Evolutionary conservation across 805 yeast genomes (phyloP).

Genomic region (Candida germanica): DNA sequence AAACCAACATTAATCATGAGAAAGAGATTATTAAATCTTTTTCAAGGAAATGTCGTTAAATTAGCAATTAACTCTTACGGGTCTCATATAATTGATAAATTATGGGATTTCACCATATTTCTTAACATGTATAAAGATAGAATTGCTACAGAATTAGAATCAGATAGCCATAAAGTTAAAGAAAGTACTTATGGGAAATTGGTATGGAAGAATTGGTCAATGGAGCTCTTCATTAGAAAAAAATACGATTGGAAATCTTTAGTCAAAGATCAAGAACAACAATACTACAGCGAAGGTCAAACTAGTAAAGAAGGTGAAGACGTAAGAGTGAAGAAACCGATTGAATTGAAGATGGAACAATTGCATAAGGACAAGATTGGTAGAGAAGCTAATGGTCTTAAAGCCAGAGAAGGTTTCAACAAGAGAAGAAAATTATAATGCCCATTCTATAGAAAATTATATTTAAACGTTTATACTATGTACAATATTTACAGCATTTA

Average conservation of each 20-base stretch:
- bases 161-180: slow-evolving; percentile 65
- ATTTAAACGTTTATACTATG: background rate
- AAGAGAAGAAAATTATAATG: slow-evolving; percentile 8
- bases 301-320: slow-evolving; percentile 11
- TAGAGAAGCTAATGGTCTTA: slow-evolving; percentile 26
- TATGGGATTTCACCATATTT: slow-evolving; percentile 76
- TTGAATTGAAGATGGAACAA: slow-evolving; percentile 40
- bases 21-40: slow-evolving; percentile 64
- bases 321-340: slow-evolving; percentile 31
- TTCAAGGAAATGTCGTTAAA: slow-evolving; percentile 51
- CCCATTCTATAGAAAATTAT: too few relatives aligned
- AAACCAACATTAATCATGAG: slow-evolving; percentile 52
- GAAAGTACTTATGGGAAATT: slow-evolving; percentile 82
- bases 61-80: slow-evolving; percentile 85
- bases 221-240: slow-evolving; percentile 75
- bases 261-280: slow-evolving; percentile 46
- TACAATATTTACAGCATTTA: slow-evolving; percentile 1
- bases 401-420: slow-evolving; percentile 11
- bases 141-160: slow-evolving; percentile 64
- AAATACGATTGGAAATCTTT: slow-evolving; percentile 78
- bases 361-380: slow-evolving; percentile 28
- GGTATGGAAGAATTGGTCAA: slow-evolving; percentile 94
- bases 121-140: slow-evolving; percentile 84
- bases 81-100: slow-evolving; percentile 81
- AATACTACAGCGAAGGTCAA: slow-evolving; percentile 22